Evolutionary conservation across 2,329 filamentous ascomycete genomes (phyloP).

Genomic region (Scedosporium minutisporum): DNA sequence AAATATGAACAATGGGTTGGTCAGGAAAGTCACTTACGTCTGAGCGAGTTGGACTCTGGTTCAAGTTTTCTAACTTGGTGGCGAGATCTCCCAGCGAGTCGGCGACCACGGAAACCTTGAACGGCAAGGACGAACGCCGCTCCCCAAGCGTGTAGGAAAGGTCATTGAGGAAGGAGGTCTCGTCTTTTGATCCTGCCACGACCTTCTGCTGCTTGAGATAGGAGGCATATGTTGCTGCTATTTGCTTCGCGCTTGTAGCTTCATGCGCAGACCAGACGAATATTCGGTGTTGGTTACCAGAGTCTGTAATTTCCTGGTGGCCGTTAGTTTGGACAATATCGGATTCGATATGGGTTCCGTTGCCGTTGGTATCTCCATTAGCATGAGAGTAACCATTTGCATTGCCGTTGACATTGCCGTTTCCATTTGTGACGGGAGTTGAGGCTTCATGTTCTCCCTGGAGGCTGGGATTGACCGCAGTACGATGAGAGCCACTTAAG

Average conservation of each 20-base stretch:
- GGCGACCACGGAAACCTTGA: neutral
- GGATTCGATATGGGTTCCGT: neutral
- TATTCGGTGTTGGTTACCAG: neutral
- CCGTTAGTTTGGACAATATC: neutral
- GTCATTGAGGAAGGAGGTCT: neutral
- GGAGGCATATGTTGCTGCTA: neutral
- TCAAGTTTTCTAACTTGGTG: neutral
- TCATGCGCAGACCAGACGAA: neutral
- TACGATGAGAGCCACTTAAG: neutral
- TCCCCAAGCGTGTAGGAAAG: neutral
- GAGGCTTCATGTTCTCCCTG: neutral
- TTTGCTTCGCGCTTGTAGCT: neutral
- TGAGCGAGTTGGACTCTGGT: neutral
- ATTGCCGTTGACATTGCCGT: too few species aligned
- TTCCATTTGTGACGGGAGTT: neutral
- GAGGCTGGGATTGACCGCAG: neutral
- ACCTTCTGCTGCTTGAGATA: neutral
- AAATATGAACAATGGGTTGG: neutral
- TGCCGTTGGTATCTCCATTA: too few species aligned
- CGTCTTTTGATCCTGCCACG: neutral
- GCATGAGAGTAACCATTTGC: neutral
- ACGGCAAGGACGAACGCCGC: neutral
- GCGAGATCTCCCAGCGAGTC: neutral
- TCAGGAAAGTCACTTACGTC: too few species aligned
- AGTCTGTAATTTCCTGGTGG: neutral